Evolutionary conservation across 2,329 filamentous ascomycete species (phyloP).

Genomic region (Plenodomus biglobosus): DNA sequence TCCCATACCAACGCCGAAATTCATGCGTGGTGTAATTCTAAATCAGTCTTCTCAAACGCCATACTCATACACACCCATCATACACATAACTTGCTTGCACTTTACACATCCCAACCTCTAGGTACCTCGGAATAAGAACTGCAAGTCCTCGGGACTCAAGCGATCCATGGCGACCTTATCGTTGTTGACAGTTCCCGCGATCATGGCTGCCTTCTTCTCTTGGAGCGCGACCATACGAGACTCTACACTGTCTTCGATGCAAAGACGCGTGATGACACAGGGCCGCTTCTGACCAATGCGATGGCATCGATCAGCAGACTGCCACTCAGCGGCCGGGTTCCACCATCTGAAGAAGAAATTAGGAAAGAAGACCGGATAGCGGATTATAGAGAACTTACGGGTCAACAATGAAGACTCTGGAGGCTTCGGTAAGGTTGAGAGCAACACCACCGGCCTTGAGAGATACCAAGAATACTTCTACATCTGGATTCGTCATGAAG

Average conservation of each 20-base stretch:
- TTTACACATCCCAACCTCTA: constrained; percentile 32
- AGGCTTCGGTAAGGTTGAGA: constrained; percentile 92
- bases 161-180: constrained; percentile 91
- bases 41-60: background rate
- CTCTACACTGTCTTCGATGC: constrained; percentile 96
- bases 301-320: constrained; percentile 82
- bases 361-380: constrained; percentile 15
- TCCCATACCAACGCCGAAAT: background rate
- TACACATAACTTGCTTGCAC: background rate
- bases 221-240: constrained; percentile 93
- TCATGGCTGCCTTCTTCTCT: constrained; percentile 99
- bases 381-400: constrained; percentile 63
- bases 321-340: constrained; percentile 99
- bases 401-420: constrained; percentile 92
- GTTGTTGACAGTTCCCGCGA: constrained; percentile 92
- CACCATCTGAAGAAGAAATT: constrained; percentile 71
- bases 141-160: constrained; percentile 85
- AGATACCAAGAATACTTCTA: constrained; percentile 94
- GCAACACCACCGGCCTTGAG: constrained; percentile 96
- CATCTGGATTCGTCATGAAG: constrained; percentile 93
- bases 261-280: constrained; percentile 90
- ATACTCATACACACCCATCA: background rate
- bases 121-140: constrained; percentile 87
- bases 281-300: constrained; percentile 93
- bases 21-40: background rate